phyloP scores from a whole-genome alignment of 2,329 filamentous ascomycete genomes.

The Trichoderma semiorbis region DNA sequence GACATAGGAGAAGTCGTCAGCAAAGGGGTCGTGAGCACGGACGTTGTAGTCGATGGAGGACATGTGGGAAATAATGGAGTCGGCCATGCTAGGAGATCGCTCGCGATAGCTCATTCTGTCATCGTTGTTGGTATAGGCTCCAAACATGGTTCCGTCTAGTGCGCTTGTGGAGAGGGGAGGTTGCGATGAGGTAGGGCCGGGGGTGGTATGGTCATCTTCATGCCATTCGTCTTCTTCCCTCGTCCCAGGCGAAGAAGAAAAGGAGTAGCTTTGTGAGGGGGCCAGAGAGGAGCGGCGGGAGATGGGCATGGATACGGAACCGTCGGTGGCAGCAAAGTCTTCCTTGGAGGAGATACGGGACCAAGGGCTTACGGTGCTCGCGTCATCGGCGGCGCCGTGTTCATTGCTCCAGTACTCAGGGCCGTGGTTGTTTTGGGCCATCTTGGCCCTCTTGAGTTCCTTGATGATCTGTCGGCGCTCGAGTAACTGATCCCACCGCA shows the following conservation, averaged over 20 bases:
- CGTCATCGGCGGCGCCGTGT: slow-evolving; percentile 60
- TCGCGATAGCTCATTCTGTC: slow-evolving; percentile 52
- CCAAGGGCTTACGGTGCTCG: slow-evolving; percentile 39
- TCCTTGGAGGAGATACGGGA: slow-evolving; percentile 43
- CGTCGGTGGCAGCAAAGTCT: slow-evolving; percentile 37
- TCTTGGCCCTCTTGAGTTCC: slow-evolving; percentile 54
- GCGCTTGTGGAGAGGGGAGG: slow-evolving; percentile 54
- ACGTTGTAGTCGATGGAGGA: slow-evolving; percentile 60
- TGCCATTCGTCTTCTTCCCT: slow-evolving; percentile 34
- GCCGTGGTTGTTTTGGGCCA: slow-evolving; percentile 47
- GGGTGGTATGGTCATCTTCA: slow-evolving; percentile 53
- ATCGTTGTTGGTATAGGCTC: slow-evolving; percentile 54
- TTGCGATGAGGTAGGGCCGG: slow-evolving; percentile 43
- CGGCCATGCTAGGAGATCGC: slow-evolving; percentile 76
- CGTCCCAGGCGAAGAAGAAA: slow-evolving; percentile 35
- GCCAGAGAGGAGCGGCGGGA: slow-evolving; percentile 44
- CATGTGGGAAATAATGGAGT: slow-evolving; percentile 70
- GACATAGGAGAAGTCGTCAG: slow-evolving; percentile 89
- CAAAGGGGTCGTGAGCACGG: slow-evolving; percentile 61
- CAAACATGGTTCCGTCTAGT: slow-evolving; percentile 75
- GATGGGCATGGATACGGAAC: slow-evolving; percentile 36
- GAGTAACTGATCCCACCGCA: slow-evolving; percentile 56
- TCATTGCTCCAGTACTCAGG: slow-evolving; percentile 81
- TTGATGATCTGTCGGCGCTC: slow-evolving; percentile 58
- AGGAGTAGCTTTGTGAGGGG: slow-evolving; percentile 48